A percentile compares a stretch with the other conserved stretches of the same genome.
These are phyloP conservation scores for Clonostachys solani DNA, from an alignment of 2,329 filamentous ascomycete species.

Conservation along the genomic window DNA sequence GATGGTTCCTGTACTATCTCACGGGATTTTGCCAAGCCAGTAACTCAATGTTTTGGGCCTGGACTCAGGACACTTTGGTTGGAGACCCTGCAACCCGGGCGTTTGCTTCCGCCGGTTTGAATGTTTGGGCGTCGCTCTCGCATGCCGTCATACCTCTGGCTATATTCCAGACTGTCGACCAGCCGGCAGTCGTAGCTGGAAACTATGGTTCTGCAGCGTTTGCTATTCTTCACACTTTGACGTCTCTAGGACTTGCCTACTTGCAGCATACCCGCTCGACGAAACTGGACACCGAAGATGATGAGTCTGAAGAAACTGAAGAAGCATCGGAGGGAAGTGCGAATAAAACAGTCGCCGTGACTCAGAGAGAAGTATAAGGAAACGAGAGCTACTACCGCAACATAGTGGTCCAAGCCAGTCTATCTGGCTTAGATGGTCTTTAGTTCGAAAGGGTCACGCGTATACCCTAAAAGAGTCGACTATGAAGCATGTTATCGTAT, in stretches of 20 bases:
- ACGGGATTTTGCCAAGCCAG: neutral
- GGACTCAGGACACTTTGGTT: conserved; percentile 1
- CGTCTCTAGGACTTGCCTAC: neutral
- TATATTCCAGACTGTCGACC: conserved; percentile 1
- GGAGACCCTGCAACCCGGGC: conserved; percentile 1
- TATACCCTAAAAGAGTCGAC: no score
- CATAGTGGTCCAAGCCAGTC: no score
- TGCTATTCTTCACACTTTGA: neutral
- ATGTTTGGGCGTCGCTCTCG: conserved; percentile 1
- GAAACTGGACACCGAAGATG: no score
- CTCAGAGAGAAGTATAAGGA: no score
- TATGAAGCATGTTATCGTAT: no score
- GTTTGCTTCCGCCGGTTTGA: neutral
- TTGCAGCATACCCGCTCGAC: neutral
- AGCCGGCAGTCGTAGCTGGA: neutral
- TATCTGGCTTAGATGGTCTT: no score
- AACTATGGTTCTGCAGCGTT: conserved; percentile 1
- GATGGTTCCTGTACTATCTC: conserved; percentile 2
- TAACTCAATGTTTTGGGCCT: conserved; percentile 3
- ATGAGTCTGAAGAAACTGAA: no score
- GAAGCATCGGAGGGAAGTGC: no score
- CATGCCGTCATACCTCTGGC: conserved; percentile 1
- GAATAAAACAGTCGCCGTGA: no score
- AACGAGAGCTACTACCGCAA: no score
- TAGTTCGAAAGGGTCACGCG: no score